Evolutionary conservation across 2,329 filamentous ascomycete species (phyloP).

Genomic region (Botryosphaeria dothidea): DNA sequence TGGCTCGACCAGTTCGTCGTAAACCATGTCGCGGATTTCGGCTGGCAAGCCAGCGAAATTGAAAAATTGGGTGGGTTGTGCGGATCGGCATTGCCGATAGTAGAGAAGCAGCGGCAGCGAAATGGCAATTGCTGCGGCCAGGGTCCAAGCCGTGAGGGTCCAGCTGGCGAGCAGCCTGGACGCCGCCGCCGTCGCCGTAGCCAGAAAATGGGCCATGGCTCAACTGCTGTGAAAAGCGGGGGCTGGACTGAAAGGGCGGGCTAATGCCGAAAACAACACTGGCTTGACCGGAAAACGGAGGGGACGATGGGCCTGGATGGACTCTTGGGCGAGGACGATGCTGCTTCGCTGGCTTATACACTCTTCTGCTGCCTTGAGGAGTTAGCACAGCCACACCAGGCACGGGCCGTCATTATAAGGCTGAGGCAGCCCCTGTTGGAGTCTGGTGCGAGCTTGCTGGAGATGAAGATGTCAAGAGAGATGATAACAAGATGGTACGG

Average conservation of each 20-base stretch:
- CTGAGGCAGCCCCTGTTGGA: slow-evolving; percentile 6
- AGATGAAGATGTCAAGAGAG: not conserved
- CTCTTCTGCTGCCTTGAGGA: slow-evolving; percentile 9
- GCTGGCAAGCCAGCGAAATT: slow-evolving; percentile 20
- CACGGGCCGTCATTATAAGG: slow-evolving; percentile 6
- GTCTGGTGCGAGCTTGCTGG: not conserved
- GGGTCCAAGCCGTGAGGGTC: slow-evolving; percentile 6
- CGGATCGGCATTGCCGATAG: not conserved
- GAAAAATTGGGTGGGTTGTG: slow-evolving; percentile 14
- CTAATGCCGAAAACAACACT: no score
- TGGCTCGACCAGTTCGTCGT: slow-evolving; percentile 21
- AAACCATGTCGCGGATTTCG: slow-evolving; percentile 22
- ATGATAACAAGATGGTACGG: not conserved
- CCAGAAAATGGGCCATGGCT: not conserved
- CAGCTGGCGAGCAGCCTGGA: not conserved
- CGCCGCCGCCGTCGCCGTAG: not conserved
- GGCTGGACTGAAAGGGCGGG: no score
- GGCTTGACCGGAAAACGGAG: not conserved
- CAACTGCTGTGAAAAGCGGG: not conserved
- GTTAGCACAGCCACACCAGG: slow-evolving; percentile 16
- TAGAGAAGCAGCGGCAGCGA: slow-evolving; percentile 18
- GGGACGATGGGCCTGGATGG: not conserved
- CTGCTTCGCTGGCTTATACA: slow-evolving; percentile 6
- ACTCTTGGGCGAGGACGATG: not conserved
- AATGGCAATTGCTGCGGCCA: slow-evolving; percentile 5